Evolutionary conservation across 768 basidiomycete genomes (phyloP).

Genomic region (Termitomyces sp.): DNA sequence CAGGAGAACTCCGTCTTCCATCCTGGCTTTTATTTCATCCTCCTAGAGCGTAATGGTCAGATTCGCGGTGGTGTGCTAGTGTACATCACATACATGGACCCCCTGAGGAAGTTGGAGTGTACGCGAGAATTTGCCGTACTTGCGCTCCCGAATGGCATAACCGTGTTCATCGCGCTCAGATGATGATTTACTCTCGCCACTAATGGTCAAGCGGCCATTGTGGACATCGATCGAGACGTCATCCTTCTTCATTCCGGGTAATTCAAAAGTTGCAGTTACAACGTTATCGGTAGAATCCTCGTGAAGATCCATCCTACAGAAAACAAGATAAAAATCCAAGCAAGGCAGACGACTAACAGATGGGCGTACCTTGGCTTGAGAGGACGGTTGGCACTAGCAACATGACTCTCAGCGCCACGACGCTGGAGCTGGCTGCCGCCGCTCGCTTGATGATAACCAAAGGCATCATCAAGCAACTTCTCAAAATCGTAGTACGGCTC

Average conservation of each 20-base stretch:
- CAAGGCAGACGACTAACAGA: no score
- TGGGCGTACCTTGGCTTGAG: slow-evolving; percentile 19
- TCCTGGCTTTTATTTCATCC: slow-evolving; percentile 43
- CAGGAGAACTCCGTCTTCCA: slow-evolving; percentile 44
- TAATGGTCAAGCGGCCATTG: slow-evolving; percentile 43
- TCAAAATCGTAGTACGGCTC: slow-evolving; percentile 43
- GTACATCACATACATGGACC: slow-evolving; percentile 32
- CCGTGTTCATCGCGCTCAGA: slow-evolving; percentile 29
- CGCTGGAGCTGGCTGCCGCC: slow-evolving; percentile 9
- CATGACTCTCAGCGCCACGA: slow-evolving; percentile 7
- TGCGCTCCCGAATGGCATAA: slow-evolving; percentile 43
- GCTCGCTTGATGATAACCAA: slow-evolving; percentile 17
- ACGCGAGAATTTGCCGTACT: slow-evolving; percentile 46
- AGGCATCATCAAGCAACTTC: slow-evolving; percentile 39
- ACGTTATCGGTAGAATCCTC: slow-evolving; percentile 37
- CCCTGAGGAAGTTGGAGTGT: slow-evolving; percentile 45
- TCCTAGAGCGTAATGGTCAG: slow-evolving; percentile 19
- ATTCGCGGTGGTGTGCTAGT: not conserved
- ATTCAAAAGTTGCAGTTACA: slow-evolving; percentile 51
- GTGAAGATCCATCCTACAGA: slow-evolving; percentile 43
- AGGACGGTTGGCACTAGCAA: slow-evolving; percentile 7
- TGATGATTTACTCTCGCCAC: slow-evolving; percentile 36
- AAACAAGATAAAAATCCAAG: not conserved
- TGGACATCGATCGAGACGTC: slow-evolving; percentile 44
- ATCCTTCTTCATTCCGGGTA: slow-evolving; percentile 51